A percentile compares a stretch with the other conserved stretches of the same genome.
Conservation (phyloP, 2,329 filamentous ascomycete genomes). For the Xylariaceae sp. region DNA sequence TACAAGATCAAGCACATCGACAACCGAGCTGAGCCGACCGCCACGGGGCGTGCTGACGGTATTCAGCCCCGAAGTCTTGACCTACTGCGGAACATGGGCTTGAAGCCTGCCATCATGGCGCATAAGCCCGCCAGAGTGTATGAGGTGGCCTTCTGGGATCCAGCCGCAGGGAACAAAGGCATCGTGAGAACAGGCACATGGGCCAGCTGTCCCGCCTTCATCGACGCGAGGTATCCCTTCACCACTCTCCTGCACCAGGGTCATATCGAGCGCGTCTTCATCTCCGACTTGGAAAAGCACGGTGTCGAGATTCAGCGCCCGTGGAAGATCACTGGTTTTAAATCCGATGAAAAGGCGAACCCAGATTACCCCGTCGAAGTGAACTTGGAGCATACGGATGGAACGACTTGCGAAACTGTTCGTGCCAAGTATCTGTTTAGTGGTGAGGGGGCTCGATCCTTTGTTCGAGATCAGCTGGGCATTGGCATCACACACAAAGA, state of each 20-base stretch:
- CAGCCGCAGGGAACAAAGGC: conserved; percentile 47
- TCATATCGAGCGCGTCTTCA: conserved; percentile 63
- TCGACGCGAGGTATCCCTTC: conserved; percentile 65
- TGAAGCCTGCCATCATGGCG: conserved; percentile 84
- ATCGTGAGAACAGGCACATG: conserved; percentile 66
- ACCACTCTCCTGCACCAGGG: conserved; percentile 68
- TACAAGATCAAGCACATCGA: conserved; percentile 95
- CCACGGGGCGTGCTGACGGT: conserved; percentile 81
- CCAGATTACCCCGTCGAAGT: conserved; percentile 75
- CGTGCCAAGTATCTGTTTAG: conserved; percentile 66
- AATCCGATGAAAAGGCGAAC: conserved; percentile 49
- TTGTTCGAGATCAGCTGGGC: conserved; percentile 56
- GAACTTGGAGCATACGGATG: conserved; percentile 69
- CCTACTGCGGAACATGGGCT: conserved; percentile 79
- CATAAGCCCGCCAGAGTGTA: conserved; percentile 82
- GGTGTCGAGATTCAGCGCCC: conserved; percentile 56
- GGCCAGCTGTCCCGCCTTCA: conserved; percentile 84
- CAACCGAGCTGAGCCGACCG: conserved; percentile 77
- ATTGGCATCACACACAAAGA: conserved; percentile 69
- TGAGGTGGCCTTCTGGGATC: conserved; percentile 70
- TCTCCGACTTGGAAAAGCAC: conserved; percentile 59
- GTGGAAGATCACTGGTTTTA: conserved; percentile 59
- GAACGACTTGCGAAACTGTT: conserved; percentile 60
- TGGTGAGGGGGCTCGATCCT: conserved; percentile 64
- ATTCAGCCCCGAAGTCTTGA: conserved; percentile 88